These are phyloP conservation scores for Suhomyces bolitotheri DNA, from an alignment of 1,139 yeast genomes.

Conservation along the genomic window DNA sequence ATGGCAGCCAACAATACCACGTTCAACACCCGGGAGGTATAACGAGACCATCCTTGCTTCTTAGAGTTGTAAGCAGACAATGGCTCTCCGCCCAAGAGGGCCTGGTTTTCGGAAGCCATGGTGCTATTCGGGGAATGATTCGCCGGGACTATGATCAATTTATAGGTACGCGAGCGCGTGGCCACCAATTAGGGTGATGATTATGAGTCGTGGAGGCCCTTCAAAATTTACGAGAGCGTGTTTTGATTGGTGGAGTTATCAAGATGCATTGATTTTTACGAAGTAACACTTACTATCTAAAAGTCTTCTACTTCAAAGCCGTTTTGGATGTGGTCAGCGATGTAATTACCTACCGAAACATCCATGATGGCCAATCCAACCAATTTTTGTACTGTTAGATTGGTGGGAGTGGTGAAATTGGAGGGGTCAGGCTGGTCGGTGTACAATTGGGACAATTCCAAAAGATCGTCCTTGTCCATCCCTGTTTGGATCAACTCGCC, in stretches of 20 bases:
- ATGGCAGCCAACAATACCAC: conserved; percentile 13
- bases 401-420: conserved; percentile 14
- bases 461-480: conserved; percentile 34
- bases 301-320: conserved; percentile 6
- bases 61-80: conserved; percentile 14
- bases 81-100: conserved; percentile 18
- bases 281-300: too few species aligned
- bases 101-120: conserved; percentile 15
- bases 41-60: conserved; percentile 6
- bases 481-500: conserved; percentile 59
- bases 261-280: too few species aligned
- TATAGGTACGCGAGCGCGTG: neutral
- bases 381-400: conserved; percentile 48
- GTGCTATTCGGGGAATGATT: neutral
- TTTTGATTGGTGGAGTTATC: too few species aligned
- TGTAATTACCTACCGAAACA: conserved; percentile 42
- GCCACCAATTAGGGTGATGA: too few species aligned
- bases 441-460: conserved; percentile 47
- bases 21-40: conserved; percentile 10
- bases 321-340: conserved; percentile 17
- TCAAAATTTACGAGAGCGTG: too few species aligned
- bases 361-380: conserved; percentile 69
- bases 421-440: conserved; percentile 10
- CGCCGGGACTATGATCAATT: neutral
- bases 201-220: too few species aligned